A percentile compares a stretch with the other conserved stretches of the same genome.
These are phyloP conservation scores for Lentinula edodes DNA, from an alignment of 768 basidiomycete species.

Conservation along the genomic window DNA sequence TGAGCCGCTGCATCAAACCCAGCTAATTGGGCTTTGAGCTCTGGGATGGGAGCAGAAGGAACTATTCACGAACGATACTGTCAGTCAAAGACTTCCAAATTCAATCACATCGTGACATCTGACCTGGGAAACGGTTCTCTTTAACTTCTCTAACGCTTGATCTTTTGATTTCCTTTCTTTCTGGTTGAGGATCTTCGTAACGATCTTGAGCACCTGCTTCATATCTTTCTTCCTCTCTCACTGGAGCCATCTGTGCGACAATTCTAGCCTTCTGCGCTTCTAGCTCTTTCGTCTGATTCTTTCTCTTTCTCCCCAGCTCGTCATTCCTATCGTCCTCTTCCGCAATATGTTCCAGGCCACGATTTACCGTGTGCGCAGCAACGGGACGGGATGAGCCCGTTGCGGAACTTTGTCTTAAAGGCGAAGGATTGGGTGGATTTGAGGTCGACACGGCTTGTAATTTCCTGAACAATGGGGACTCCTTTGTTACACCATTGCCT, in stretches of 20 bases:
- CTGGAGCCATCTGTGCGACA: slow-evolving; percentile 88
- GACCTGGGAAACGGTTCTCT: slow-evolving; percentile 5
- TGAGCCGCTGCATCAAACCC: slow-evolving; percentile 65
- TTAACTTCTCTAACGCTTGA: slow-evolving; percentile 13
- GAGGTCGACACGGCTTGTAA: slow-evolving; percentile 40
- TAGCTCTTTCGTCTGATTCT: slow-evolving; percentile 56
- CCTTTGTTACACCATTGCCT: slow-evolving; percentile 17
- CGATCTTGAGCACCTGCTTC: slow-evolving; percentile 21
- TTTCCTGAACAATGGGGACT: slow-evolving; percentile 45
- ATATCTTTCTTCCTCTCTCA: slow-evolving; percentile 33
- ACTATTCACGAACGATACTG: background rate
- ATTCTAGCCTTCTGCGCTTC: slow-evolving; percentile 91
- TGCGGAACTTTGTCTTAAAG: slow-evolving; percentile 31
- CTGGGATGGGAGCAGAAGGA: slow-evolving; percentile 2
- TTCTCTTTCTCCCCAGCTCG: slow-evolving; percentile 31
- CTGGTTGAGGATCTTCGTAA: slow-evolving; percentile 28
- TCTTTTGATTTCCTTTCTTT: slow-evolving; percentile 15
- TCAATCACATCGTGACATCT: background rate
- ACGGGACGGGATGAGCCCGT: slow-evolving; percentile 10
- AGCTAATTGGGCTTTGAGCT: slow-evolving; percentile 30
- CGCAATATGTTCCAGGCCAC: slow-evolving; percentile 41
- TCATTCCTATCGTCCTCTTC: slow-evolving; percentile 33
- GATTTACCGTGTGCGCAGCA: slow-evolving; percentile 23
- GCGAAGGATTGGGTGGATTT: slow-evolving; percentile 42
- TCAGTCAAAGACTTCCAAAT: background rate